Conservation (phyloP, 2,329 filamentous ascomycete species). For the Pseudopithomyces chartarum region DNA sequence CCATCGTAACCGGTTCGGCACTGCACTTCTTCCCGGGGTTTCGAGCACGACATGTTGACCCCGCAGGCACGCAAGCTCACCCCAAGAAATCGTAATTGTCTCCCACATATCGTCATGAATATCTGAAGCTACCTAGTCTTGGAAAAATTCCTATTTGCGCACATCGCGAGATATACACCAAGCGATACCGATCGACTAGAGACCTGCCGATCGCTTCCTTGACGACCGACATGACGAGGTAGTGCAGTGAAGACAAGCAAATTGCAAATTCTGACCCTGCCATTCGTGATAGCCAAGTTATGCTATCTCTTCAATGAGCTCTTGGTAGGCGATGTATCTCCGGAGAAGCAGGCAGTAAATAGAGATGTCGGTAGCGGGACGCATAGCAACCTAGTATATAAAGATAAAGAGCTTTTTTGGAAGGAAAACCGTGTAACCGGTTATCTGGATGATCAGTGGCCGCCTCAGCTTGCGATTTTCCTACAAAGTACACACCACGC, state of each 20-base stretch:
- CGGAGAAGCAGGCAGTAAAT: not conserved
- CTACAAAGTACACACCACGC: too few relatives aligned
- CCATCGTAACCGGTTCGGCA: not conserved
- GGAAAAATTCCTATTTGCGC: not conserved
- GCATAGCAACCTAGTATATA: not conserved
- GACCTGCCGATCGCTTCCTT: not conserved
- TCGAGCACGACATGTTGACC: constrained; percentile 31
- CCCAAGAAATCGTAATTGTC: constrained; percentile 13
- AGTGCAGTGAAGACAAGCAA: not conserved
- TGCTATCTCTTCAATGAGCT: not conserved
- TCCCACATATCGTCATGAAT: not conserved
- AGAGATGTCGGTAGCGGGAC: not conserved
- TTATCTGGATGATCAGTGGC: too few relatives aligned
- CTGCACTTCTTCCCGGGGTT: not conserved
- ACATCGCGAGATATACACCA: not conserved
- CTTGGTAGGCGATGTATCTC: constrained; percentile 8
- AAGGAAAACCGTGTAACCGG: too few relatives aligned
- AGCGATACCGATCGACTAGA: not conserved
- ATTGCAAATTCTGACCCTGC: constrained; percentile 20
- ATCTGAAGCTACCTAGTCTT: not conserved
- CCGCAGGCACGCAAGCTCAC: constrained; percentile 29
- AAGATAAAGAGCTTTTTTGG: not conserved
- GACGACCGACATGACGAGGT: not conserved
- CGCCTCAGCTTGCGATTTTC: too few relatives aligned
- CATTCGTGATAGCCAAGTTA: constrained; percentile 20